Evolutionary conservation across 306 rosid genomes (phyloP), one percentile per base, ranked within the genome.

Genomic region (Urtica urens): DNA sequence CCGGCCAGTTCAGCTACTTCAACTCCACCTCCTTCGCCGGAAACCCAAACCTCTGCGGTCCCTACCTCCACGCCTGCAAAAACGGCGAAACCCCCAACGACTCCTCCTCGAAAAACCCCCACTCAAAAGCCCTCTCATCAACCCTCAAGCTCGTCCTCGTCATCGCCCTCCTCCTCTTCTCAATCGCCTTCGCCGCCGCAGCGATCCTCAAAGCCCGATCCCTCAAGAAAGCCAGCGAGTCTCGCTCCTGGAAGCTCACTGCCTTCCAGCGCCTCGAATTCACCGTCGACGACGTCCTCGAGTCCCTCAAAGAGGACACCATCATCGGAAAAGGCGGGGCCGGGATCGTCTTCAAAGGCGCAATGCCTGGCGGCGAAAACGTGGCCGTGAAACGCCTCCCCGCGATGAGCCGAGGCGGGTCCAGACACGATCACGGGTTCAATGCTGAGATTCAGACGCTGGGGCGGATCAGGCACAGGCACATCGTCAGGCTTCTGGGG

Each of bases 311-410:
- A 60, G 97, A 84, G 44, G 97, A 88, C 46, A 88, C 81, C 61
- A 88, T 88, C 7, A 88, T 88, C 19, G 97, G 97, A 50, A 88
- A 88, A 62, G 97, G 97, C 37, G 97, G 97, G 26, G 97, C 97
- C n/a, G 97, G 97, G 54, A 88, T 80, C 74, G 97, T 88, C 11
- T 88, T 83, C 64, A 88, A 88, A 29, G 97, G 95, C 10, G 58
- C 76, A 5, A 88, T 84, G 95, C 75, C 76, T 1, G 72, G 63
- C 38, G 87, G 93, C 22, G 97, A 81, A 2, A 66, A 67, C 1
- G 86, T 88, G 40, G 97, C 97, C 22, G 97, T 88, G 30, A 88
- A 88, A 64, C 77, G 97, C 58, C 81, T 88, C 19, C 97, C 95
- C 1, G 83, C 67, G 25, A 88, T 88, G 93, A 35, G n/a, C 40